Evolutionary conservation across 495 filamentous ascomycete species (phyloP).

Genomic region (Hypoxylon cercidicola): DNA sequence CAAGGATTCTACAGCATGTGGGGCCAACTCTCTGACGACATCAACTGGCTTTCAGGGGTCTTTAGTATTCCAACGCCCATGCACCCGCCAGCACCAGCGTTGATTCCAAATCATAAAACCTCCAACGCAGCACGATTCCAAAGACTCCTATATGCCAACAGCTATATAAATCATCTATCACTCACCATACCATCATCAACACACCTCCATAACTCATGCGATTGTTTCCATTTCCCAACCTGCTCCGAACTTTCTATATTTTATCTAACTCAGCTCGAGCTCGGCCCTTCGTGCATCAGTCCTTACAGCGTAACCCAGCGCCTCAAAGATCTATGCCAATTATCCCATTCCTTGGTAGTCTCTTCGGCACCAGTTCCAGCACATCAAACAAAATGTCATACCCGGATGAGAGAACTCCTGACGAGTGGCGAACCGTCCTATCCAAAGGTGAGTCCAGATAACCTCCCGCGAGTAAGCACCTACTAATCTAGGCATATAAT

Average conservation of each 20-base stretch:
- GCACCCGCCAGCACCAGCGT: constrained; percentile 6
- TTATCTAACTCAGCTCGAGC: constrained; percentile 50
- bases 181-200: too few relatives aligned
- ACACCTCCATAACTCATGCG: constrained; percentile 60
- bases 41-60: constrained; percentile 23
- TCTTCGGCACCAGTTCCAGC: constrained; percentile 73
- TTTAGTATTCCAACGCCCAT: neutral
- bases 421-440: constrained; percentile 90
- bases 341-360: constrained; percentile 79
- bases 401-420: constrained; percentile 79
- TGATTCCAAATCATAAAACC: constrained; percentile 38
- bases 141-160: constrained; percentile 2
- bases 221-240: constrained; percentile 58
- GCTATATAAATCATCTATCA: constrained; percentile 9
- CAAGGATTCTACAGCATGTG: constrained; percentile 13
- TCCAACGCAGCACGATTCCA: constrained; percentile 12
- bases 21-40: constrained; percentile 25
- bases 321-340: constrained; percentile 68
- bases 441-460: constrained; percentile 68
- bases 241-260: constrained; percentile 62
- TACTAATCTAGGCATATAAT: constrained; percentile 21
- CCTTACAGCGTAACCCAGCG: constrained; percentile 19
- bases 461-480: constrained; percentile 10
- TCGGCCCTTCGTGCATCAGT: constrained; percentile 28
- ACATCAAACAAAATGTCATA: constrained; percentile 70